Base-by-base conservation (phyloP, 2,329 filamentous ascomycete species). In the Ophiocordyceps unilateralis region DNA sequence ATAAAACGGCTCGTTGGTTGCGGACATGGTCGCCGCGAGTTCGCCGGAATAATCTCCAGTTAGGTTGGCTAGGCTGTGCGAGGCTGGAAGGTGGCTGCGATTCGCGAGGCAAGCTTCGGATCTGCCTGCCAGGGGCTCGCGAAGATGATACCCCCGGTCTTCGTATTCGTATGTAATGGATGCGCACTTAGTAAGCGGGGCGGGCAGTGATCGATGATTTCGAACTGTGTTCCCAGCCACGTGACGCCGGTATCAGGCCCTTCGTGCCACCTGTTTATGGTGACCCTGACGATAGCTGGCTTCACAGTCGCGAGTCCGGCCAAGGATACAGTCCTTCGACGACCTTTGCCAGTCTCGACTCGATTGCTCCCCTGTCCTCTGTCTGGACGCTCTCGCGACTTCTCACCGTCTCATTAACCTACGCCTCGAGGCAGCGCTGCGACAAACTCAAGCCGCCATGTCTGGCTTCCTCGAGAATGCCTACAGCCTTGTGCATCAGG, bases 401-500 rank as follows among this genome's bases (percentile, higher is more conserved):
- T 19, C 32, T 34, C 32, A 19, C 17, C 6, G 8, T 36, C 32
- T 36, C 17, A 36, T 36, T 39, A 22, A 22, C 19, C 15, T 22
- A 40, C 10, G 14, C 3, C 28, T 24, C 26, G 24, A 34, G 17
- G 8, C 36, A 20, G 9, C 9, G 17, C 42, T 52, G 44, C 51
- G 47, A 54, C 50, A 51, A 49, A 45, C 44, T 50, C 41, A 44
- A 47, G 54, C 59, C 73, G 82, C 53, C 65, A 98, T 96, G 89
- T 82, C 89, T 67, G 82, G 83, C 53, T 96, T 93, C 63, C 76
- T 96, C 49, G 91, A 98, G 62, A 83, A 84, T 63, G 76, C 91
- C 51, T 98, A 96, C 74, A 95, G 86, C 66, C 68, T 98, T 67
- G 86, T 98, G 66, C 88, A 95, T 65, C 80, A 91, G 75, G 91